Conservation (phyloP, 306 rosid species). For the Vigna radiata region DNA sequence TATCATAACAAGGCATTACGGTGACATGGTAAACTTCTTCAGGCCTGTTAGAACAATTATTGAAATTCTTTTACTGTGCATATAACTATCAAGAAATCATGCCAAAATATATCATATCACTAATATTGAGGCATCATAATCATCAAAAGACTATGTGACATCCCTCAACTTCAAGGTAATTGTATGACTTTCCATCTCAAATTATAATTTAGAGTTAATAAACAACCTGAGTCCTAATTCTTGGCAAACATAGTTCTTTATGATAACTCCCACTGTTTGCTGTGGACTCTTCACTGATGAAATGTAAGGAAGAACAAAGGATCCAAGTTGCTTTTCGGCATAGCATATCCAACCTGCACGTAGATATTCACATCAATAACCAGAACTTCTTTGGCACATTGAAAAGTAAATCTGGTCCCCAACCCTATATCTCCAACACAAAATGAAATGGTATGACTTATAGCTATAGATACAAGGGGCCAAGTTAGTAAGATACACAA, state of each 20-base stretch:
- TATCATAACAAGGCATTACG: slow-evolving; percentile 98
- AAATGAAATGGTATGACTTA: background rate
- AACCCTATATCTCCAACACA: background rate
- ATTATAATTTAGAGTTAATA: slow-evolving; percentile 31
- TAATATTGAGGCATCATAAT: background rate
- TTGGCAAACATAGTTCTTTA: slow-evolving; percentile 69
- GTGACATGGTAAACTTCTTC: slow-evolving; percentile 91
- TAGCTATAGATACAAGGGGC: background rate
- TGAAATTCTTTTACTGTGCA: slow-evolving; percentile 21
- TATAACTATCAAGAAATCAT: slow-evolving; percentile 14
- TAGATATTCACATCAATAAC: slow-evolving; percentile 27
- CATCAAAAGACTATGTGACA: slow-evolving; percentile 23
- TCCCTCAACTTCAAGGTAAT: slow-evolving; percentile 11
- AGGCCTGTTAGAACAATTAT: slow-evolving; percentile 61
- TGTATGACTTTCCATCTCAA: background rate
- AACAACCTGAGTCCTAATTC: slow-evolving; percentile 79
- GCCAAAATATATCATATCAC: slow-evolving; percentile 24
- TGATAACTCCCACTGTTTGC: slow-evolving; percentile 83
- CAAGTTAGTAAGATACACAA: slow-evolving; percentile 1
- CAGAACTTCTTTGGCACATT: slow-evolving; percentile 23
- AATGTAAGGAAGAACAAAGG: slow-evolving; percentile 81
- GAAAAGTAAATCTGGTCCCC: slow-evolving; percentile 31
- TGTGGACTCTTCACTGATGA: slow-evolving; percentile 95
- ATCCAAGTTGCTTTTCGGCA: slow-evolving; percentile 96
- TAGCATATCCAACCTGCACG: slow-evolving; percentile 96